Evolutionary conservation across 1,284 basidiomycete species (phyloP).

Genomic region (Agroathelia rolfsii): DNA sequence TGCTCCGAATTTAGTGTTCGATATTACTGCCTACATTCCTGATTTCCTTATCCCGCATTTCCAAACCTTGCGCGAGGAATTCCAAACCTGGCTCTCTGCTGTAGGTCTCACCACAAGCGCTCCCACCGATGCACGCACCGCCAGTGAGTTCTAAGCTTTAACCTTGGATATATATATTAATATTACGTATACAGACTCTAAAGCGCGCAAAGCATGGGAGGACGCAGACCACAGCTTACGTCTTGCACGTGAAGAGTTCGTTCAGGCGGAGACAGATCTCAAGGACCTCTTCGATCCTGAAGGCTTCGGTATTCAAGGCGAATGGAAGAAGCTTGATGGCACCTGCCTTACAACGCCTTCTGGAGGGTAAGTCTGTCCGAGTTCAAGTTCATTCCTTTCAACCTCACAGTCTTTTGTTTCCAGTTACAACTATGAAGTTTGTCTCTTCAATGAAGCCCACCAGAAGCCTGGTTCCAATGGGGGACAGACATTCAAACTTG

Average conservation of each 20-base stretch:
- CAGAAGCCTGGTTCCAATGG: conserved; percentile 89
- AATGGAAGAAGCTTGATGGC: conserved; percentile 92
- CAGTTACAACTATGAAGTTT: conserved; percentile 95
- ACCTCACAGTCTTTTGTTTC: neutral
- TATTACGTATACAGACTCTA: conserved; percentile 30
- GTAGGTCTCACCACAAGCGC: conserved; percentile 50
- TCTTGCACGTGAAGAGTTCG: conserved; percentile 34
- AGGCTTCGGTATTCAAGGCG: conserved; percentile 75
- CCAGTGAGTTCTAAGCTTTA: too few relatives aligned
- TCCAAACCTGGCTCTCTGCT: conserved; percentile 57
- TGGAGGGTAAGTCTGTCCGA: conserved; percentile 66
- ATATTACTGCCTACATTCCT: conserved; percentile 80
- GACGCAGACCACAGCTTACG: conserved; percentile 49
- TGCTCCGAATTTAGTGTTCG: conserved; percentile 50
- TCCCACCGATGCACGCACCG: conserved; percentile 15
- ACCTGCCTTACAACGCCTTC: conserved; percentile 74
- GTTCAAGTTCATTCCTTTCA: neutral
- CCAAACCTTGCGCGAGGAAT: conserved; percentile 54
- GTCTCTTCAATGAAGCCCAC: conserved; percentile 80
- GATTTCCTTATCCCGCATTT: conserved; percentile 73
- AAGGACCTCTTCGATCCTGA: conserved; percentile 50
- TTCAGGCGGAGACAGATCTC: conserved; percentile 43
- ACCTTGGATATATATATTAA: conserved; percentile 3
- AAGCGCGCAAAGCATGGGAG: conserved; percentile 55
- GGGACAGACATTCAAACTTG: conserved; percentile 72